Base-by-base conservation (phyloP, 176 grass and related monocot species). In the Lolium rigidum region DNA sequence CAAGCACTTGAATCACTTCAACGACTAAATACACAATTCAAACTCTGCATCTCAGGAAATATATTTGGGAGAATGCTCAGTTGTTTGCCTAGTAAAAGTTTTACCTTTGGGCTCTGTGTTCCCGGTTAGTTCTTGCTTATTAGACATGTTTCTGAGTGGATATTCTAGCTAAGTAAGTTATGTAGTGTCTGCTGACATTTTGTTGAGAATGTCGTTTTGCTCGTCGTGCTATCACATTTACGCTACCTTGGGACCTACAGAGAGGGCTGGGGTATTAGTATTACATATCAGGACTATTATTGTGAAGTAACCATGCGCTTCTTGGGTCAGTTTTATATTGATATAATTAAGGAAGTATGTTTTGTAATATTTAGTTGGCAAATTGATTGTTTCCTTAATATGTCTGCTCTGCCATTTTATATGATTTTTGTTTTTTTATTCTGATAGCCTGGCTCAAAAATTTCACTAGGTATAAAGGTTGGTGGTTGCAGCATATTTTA, bases 241-340 rank as follows among this genome's bases (percentile, higher is more conserved):
- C 3, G 21, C 10, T 25, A 25, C 21, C 9, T 25, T 3, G n/a
- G 58, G n/a, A 24, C 2, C n/a, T 11, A 61, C 9, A 24, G 9
- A 61, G 21, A 5, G 44, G 44, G 52, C 52, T 55, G 52, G 59
- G 10, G 3, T 24, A 12, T 25, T 31, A 31, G 28, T 31, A 31
- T 31, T 60, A 9, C 20, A 58, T 26, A 63, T 26, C 22, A 26
- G 0, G 26, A 25, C 20, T 20, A 15, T n/a, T 70, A 7, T 24
- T 86, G 11, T 37, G 39, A 71, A 67, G 43, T 71, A 70, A 71
- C 18, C 44, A 72, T 24, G n/a, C 21, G 37, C 18, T 12, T 72
- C 39, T 41, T 1, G 18, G 11, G 20, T 43, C 39, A 71, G 38
- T 18, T 4, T 20, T 67, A 8, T 39, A 69, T 20, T n/a, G 13